These are phyloP conservation scores for Tilletia horrida DNA, from an alignment of 1,284 basidiomycete species.

Conservation along the genomic window DNA sequence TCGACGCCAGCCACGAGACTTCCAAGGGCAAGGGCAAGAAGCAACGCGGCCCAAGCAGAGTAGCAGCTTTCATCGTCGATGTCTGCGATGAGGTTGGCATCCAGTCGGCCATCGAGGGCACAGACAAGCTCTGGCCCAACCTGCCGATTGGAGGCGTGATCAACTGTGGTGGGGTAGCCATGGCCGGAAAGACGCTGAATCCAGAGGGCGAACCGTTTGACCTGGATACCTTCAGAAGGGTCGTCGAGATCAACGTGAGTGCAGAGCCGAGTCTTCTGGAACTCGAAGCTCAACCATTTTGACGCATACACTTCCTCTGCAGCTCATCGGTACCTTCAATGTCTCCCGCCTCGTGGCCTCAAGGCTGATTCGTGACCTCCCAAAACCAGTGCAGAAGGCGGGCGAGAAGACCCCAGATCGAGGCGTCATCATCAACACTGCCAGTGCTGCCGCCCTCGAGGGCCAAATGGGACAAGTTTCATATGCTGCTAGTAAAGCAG, in stretches of 20 bases:
- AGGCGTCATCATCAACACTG: slow-evolving; percentile 55
- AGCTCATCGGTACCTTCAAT: slow-evolving; percentile 53
- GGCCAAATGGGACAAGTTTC: slow-evolving; percentile 55
- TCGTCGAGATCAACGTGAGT: slow-evolving; percentile 49
- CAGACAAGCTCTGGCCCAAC: slow-evolving; percentile 35
- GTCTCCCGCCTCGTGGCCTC: slow-evolving; percentile 53
- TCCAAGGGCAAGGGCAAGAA: neutral
- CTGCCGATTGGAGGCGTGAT: slow-evolving; percentile 51
- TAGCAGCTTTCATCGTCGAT: slow-evolving; percentile 43
- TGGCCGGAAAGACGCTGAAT: slow-evolving; percentile 53
- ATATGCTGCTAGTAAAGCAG: slow-evolving; percentile 53
- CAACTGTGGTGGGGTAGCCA: slow-evolving; percentile 54
- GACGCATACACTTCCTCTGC: neutral
- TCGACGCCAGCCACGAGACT: slow-evolving; percentile 16
- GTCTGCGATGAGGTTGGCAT: slow-evolving; percentile 48
- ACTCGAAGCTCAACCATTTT: neutral
- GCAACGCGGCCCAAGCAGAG: slow-evolving; percentile 16
- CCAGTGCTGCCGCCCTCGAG: slow-evolving; percentile 52
- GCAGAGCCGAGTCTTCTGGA: neutral
- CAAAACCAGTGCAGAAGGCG: slow-evolving; percentile 32
- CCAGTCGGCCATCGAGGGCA: slow-evolving; percentile 33
- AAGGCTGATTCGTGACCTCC: slow-evolving; percentile 40
- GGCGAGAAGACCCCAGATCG: slow-evolving; percentile 36
- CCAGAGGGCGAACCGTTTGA: slow-evolving; percentile 49
- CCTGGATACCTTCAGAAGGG: slow-evolving; percentile 47